Evolutionary conservation across 108 stramenopile genomes (phyloP), one percentile per base, ranked within the genome.

Genomic region (Ochromonas danica): DNA sequence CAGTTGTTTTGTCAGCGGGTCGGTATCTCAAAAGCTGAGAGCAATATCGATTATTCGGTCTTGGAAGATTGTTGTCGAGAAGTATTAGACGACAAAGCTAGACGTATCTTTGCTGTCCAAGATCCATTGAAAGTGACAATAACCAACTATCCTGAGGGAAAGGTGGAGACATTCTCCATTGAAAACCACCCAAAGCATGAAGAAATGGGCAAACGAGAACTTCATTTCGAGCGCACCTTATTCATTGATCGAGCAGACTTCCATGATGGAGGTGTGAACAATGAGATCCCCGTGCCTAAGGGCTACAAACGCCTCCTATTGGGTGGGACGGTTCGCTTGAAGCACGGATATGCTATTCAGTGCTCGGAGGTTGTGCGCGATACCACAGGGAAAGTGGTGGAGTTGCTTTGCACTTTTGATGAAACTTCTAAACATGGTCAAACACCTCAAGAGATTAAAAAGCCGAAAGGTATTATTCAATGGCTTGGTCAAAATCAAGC

Each of bases 391-490:
- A 36, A 91, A 80, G 81, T 93, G 17, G 41, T 22, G 3, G 67
- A 51, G 45, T 41, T 79, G 17, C 65, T 85, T 36, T 95, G 94
- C 78, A 85, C 88, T 1, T 87, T 89, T 41, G 86, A 87, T 74
- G 91, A 90, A 35, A 90, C 91, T 61, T 93, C 93, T 39, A 83
- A 92, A 17, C 88, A 91, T n/a, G 94, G 94, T 1, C 86, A 85
- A 3, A 91, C 91, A 1, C 91, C 92, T 28, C 91, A 91, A 61
- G 91, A 90, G 17, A 86, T 89, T 89, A 83, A 86, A 51, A 89
- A 92, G 35, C 92, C 92, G 17, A 89, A 92, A 79, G 94, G 94
- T 42, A 95, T 95, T 39, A 91, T 95, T 38, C 94, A 95, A 71
- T 95, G 94, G 94, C 90, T 95, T 0, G 89, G 91, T 57, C 89